These are phyloP conservation scores for Dactylonectria macrodidyma DNA, from an alignment of 2,329 filamentous ascomycete genomes.

Conservation along the genomic window DNA sequence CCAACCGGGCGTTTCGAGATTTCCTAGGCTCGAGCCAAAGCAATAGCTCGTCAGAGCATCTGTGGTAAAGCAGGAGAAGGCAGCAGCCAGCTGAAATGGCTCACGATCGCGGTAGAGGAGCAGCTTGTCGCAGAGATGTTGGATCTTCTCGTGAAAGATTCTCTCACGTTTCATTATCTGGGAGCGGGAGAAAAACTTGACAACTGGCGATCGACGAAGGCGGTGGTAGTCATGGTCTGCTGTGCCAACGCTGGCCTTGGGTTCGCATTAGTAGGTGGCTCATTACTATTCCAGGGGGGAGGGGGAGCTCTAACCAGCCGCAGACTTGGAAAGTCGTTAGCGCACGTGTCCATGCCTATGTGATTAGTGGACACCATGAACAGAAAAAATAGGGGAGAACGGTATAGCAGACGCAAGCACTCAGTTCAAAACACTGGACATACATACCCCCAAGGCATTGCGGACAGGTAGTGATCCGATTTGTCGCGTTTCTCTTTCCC, in stretches of 20 bases:
- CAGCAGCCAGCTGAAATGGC: conserved; percentile 28
- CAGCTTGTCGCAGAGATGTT: conserved; percentile 25
- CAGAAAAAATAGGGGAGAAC: too few relatives aligned
- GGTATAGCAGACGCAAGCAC: too few relatives aligned
- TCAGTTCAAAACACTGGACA: neutral
- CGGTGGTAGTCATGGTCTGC: conserved; percentile 28
- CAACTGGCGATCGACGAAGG: conserved; percentile 16
- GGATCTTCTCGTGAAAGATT: conserved; percentile 17
- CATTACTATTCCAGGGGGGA: neutral
- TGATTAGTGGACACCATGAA: too few relatives aligned
- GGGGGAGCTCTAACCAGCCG: neutral
- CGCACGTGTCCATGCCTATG: neutral
- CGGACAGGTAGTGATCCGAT: conserved; percentile 16
- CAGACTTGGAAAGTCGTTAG: conserved; percentile 10
- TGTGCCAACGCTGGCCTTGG: conserved; percentile 22
- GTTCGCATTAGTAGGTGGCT: neutral
- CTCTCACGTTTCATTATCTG: conserved; percentile 15
- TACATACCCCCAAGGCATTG: conserved; percentile 11
- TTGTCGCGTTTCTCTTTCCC: conserved; percentile 17
- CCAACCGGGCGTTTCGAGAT: conserved; percentile 12
- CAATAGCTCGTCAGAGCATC: conserved; percentile 53
- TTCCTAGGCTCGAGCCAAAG: conserved; percentile 47
- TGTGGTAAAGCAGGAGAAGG: conserved; percentile 54
- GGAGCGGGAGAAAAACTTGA: conserved; percentile 27
- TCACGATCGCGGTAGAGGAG: conserved; percentile 7